Conservation (phyloP, 2,329 filamentous ascomycete genomes). For the Neurospora crassa region DNA sequence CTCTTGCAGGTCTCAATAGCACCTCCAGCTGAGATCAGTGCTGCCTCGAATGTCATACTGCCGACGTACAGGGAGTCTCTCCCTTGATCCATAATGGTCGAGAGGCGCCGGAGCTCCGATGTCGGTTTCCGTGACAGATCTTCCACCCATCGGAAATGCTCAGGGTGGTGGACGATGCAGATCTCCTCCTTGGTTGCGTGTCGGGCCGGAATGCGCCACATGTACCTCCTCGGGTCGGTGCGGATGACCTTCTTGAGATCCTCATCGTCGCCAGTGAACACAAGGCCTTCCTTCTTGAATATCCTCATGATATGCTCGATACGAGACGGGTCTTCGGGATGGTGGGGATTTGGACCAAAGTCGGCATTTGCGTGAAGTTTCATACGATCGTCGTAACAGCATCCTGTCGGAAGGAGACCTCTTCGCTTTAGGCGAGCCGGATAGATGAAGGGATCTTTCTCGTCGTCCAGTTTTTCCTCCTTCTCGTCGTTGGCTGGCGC, state of each 20-base stretch:
- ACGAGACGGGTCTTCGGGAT: slow-evolving; percentile 87
- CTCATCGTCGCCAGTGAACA: slow-evolving; percentile 51
- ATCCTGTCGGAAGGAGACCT: slow-evolving; percentile 57
- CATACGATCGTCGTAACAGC: slow-evolving; percentile 92
- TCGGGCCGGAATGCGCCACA: slow-evolving; percentile 71
- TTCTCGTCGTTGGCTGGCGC: slow-evolving; percentile 19
- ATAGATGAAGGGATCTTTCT: slow-evolving; percentile 19
- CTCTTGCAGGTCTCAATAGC: slow-evolving; percentile 93
- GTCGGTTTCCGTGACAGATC: slow-evolving; percentile 42
- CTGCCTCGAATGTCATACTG: slow-evolving; percentile 68
- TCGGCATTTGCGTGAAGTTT: slow-evolving; percentile 86
- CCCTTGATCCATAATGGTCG: slow-evolving; percentile 49
- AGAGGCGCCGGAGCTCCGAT: slow-evolving; percentile 59
- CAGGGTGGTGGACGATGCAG: slow-evolving; percentile 64
- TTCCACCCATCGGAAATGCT: slow-evolving; percentile 72
- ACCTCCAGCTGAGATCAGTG: slow-evolving; percentile 77
- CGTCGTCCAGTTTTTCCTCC: slow-evolving; percentile 25
- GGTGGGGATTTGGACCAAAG: slow-evolving; percentile 63
- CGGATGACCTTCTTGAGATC: slow-evolving; percentile 43
- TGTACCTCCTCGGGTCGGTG: slow-evolving; percentile 48
- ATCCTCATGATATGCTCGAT: slow-evolving; percentile 91
- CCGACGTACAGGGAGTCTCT: slow-evolving; percentile 78
- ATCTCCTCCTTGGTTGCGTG: slow-evolving; percentile 74
- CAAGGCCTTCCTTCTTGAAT: slow-evolving; percentile 70
- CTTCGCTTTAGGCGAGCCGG: slow-evolving; percentile 28